A percentile compares a stretch with the other conserved stretches of the same genome.
These are phyloP conservation scores for Ganoderma leucocontextum DNA, from an alignment of 1,284 basidiomycete species.

Conservation along the genomic window DNA sequence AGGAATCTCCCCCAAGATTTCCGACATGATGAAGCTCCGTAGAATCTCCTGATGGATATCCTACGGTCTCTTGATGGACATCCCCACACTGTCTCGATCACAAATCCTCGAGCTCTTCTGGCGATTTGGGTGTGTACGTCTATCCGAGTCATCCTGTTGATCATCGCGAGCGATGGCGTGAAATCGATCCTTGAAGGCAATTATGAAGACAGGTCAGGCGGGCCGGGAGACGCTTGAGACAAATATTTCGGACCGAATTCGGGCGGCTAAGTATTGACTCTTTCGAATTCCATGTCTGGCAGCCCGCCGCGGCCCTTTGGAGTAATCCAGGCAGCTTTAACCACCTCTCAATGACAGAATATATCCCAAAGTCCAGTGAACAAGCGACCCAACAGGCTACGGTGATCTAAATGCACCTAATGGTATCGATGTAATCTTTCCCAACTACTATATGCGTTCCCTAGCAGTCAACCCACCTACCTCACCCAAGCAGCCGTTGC, in stretches of 20 bases:
- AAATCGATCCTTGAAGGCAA: neutral
- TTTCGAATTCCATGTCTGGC: no score
- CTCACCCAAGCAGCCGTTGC: conserved; percentile 35
- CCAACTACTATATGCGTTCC: neutral
- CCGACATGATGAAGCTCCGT: no score
- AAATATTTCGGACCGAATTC: neutral
- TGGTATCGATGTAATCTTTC: neutral
- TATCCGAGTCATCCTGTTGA: neutral
- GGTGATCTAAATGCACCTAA: neutral
- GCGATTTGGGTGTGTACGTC: no score
- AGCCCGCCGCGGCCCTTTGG: no score
- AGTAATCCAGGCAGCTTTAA: neutral
- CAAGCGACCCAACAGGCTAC: neutral
- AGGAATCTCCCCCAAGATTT: no score
- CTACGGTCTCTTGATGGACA: no score
- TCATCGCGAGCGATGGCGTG: neutral
- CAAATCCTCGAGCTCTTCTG: no score
- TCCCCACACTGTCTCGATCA: no score
- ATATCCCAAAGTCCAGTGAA: neutral
- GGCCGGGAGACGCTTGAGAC: no score
- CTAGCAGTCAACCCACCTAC: neutral
- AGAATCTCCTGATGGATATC: no score
- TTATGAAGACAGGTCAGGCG: no score
- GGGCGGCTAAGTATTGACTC: neutral
- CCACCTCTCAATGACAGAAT: neutral